phyloP scores from a whole-genome alignment of 2,329 filamentous ascomycete genomes.

The Furcasterigmium sp. region DNA sequence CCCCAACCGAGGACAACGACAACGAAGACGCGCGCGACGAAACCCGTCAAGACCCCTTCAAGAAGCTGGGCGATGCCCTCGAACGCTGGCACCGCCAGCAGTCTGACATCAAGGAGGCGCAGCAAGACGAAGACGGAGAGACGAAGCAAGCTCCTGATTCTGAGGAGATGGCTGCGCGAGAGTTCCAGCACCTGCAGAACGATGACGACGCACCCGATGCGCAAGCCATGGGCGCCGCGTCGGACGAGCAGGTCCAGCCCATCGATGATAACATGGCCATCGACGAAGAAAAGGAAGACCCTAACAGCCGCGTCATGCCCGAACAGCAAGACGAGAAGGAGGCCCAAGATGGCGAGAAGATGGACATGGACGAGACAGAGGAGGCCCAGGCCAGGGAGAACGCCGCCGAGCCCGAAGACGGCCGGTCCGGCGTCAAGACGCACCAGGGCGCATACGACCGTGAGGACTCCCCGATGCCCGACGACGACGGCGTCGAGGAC shows the following conservation, averaged over 20 bases:
- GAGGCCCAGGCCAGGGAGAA: conserved; percentile 18
- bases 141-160: conserved; percentile 42
- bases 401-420: conserved; percentile 40
- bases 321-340: conserved; percentile 43
- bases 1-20: conserved; percentile 38
- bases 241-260: conserved; percentile 78
- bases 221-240: conserved; percentile 85
- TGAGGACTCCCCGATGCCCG: conserved; percentile 35
- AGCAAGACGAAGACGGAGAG: conserved; percentile 45
- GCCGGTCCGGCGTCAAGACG: conserved; percentile 55
- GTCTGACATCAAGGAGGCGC: conserved; percentile 67
- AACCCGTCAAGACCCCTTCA: conserved; percentile 67
- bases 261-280: conserved; percentile 88
- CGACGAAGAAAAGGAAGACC: conserved; percentile 63
- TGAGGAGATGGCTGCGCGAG: conserved; percentile 69
- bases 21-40: conserved; percentile 38
- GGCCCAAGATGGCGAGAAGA: conserved; percentile 40
- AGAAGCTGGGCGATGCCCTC: conserved; percentile 87
- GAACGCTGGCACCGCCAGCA: conserved; percentile 91
- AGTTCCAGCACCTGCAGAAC: conserved; percentile 89
- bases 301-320: conserved; percentile 42
- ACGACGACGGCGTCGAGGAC: conserved; percentile 38
- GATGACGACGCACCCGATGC: conserved; percentile 78
- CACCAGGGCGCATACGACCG: conserved; percentile 53
- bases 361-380: conserved; percentile 30